Percentiles rank a stretch among this genome's conserved stretches.
Evolutionary conservation across 495 filamentous ascomycete species (phyloP).

Genomic region (Talaromyces liani): DNA sequence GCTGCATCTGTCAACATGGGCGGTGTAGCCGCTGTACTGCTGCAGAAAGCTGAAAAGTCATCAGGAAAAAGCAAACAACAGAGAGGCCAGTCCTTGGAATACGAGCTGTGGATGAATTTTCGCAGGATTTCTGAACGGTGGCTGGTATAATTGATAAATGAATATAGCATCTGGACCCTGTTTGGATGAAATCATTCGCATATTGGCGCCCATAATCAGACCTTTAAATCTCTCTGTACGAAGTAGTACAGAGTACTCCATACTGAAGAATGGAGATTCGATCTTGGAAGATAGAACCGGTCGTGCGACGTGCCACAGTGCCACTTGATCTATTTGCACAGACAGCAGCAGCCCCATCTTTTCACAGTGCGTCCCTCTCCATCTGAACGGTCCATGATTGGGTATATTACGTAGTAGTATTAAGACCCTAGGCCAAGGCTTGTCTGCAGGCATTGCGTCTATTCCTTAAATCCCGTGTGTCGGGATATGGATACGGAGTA

Average conservation of each 20-base stretch:
- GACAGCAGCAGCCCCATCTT: neutral
- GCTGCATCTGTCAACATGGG: neutral
- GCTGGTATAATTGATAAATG: neutral
- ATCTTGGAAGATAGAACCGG: neutral
- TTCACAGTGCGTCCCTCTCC: neutral
- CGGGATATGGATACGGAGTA: neutral
- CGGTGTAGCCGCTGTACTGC: neutral
- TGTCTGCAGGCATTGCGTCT: neutral
- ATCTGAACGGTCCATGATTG: neutral
- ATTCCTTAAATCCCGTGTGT: too few species aligned
- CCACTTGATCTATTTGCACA: neutral
- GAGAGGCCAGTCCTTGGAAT: neutral
- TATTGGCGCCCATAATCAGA: neutral
- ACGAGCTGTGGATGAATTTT: neutral
- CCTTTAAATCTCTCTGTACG: neutral
- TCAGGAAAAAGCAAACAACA: neutral
- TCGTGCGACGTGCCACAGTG: neutral
- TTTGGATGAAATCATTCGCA: neutral
- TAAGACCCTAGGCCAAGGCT: neutral
- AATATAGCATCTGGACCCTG: neutral
- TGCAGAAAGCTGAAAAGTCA: neutral
- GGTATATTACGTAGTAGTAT: neutral
- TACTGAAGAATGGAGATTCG: neutral
- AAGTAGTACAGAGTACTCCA: neutral
- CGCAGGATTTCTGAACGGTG: neutral